Evolutionary conservation across 345 rosid species (phyloP).

Genomic region (Lepidium africanum): DNA sequence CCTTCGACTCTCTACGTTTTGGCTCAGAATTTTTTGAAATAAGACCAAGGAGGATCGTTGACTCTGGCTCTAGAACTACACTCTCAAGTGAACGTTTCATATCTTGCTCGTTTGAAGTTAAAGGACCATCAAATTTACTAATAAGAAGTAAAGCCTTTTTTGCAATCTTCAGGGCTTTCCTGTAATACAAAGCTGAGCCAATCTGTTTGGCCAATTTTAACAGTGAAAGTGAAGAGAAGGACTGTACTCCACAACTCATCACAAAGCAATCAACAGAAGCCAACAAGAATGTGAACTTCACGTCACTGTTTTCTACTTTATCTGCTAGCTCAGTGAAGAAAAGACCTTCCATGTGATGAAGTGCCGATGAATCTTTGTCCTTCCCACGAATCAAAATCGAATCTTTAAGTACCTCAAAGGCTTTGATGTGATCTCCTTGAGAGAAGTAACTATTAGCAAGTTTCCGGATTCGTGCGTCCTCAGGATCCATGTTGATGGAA

Average conservation of each 20-base stretch:
- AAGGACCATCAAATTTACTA: background rate
- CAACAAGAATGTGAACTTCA: background rate
- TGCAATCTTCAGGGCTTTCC: background rate
- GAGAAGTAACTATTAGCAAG: background rate
- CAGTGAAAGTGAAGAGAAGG: background rate
- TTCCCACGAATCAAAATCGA: background rate
- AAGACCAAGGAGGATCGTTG: no score
- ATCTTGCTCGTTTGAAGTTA: background rate
- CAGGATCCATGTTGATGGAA: background rate
- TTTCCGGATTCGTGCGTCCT: background rate
- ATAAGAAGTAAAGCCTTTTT: background rate
- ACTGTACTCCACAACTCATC: background rate
- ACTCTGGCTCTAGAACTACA: background rate
- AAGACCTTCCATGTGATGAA: background rate
- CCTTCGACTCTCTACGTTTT: background rate
- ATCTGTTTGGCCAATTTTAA: background rate
- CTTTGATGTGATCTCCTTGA: constrained; percentile 3
- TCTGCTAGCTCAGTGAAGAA: background rate
- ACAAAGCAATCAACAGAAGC: background rate
- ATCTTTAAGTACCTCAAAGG: constrained; percentile 6
- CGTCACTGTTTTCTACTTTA: background rate
- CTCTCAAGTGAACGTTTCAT: background rate
- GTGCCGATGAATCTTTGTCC: background rate
- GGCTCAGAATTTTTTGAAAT: background rate
- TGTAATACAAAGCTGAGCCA: constrained; percentile 4